Base-by-base conservation (phyloP, 1,284 basidiomycete genomes). In the Entoloma clypeatum region DNA sequence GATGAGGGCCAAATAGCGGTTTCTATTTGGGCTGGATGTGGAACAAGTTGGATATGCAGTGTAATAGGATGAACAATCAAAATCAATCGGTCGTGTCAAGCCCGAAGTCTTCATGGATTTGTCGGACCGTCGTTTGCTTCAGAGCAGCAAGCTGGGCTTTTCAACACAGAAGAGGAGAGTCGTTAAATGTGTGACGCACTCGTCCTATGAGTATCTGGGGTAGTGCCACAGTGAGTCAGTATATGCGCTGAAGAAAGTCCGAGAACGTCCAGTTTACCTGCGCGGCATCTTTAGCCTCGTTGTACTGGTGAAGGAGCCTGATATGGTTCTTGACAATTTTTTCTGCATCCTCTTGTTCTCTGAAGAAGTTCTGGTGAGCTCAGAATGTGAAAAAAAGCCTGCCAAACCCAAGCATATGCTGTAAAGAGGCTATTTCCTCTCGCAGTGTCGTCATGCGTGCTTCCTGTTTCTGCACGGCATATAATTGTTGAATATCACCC, bases 281-380 rank as follows among this genome's bases (percentile, higher is more conserved):
- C 0, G 85, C 69, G 2, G 84, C 86, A 54, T 89, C 86, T 56
- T 89, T 89, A 5, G 83, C 75, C 57, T 89, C 86, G 48, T 89
- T 89, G 52, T 89, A 89, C 32, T 64, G 68, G 56, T 89, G 86
- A 18, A 88, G 61, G 3, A 86, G 66, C 48, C 75, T 76, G 58
- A 87, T 87, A 53, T 89, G 84, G 5, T 65, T 65, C 36, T 79
- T 76, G 13, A 84, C 80, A 10, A 86, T 79, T 46, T 69, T 67
- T 30, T 83, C 79, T 1, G 84, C 75, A 46, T 83, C 75, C 50
- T 72, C 71, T 26, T 61, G 51, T 36, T 65, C 59, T 7, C 79
- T 86, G 43, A 10, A 25, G 8, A 27, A 19, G 10, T 34, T 34
- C 16, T 30, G n/a, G n/a, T n/a, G 33, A 32, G 24, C 24, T 26